These are phyloP conservation scores for Stevia rebaudiana DNA, from an alignment of 140 eudicot species.

Conservation along the genomic window DNA sequence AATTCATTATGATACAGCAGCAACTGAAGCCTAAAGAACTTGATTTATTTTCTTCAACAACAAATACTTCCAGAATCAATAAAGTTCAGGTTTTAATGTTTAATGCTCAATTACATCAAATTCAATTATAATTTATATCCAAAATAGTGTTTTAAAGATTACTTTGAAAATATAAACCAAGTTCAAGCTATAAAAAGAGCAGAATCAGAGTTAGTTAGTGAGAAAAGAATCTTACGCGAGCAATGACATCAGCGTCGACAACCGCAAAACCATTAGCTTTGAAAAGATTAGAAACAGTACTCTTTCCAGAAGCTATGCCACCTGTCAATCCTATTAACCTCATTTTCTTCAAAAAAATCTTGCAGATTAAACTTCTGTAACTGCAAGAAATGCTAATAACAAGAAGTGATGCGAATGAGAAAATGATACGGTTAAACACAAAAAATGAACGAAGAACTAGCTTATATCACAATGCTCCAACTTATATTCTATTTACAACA, in stretches of 20 bases:
- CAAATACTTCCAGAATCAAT: constrained; percentile 1
- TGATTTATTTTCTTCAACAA: not conserved
- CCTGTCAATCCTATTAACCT: constrained; percentile 71
- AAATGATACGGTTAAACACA: too few species aligned
- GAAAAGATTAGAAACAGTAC: constrained; percentile 70
- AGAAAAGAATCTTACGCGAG: constrained; percentile 51
- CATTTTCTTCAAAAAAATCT: constrained; percentile 29
- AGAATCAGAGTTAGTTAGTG: not conserved
- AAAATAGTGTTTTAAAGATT: constrained; percentile 7
- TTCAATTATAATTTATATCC: not conserved
- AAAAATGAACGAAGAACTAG: too few species aligned
- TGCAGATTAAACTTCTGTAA: not conserved
- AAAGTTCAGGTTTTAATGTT: not conserved
- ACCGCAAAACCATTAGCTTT: constrained; percentile 63
- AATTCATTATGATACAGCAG: too few species aligned
- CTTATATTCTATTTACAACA: too few species aligned
- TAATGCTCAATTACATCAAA: not conserved
- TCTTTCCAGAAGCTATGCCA: constrained; percentile 66
- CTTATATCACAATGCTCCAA: too few species aligned
- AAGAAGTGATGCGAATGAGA: not conserved
- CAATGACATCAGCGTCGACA: constrained; percentile 83
- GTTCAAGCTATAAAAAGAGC: not conserved
- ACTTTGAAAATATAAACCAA: not conserved
- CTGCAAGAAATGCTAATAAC: not conserved
- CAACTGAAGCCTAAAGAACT: too few species aligned